Evolutionary conservation across 2,329 filamentous ascomycete species (phyloP).

Genomic region (Chaetomium sp.): DNA sequence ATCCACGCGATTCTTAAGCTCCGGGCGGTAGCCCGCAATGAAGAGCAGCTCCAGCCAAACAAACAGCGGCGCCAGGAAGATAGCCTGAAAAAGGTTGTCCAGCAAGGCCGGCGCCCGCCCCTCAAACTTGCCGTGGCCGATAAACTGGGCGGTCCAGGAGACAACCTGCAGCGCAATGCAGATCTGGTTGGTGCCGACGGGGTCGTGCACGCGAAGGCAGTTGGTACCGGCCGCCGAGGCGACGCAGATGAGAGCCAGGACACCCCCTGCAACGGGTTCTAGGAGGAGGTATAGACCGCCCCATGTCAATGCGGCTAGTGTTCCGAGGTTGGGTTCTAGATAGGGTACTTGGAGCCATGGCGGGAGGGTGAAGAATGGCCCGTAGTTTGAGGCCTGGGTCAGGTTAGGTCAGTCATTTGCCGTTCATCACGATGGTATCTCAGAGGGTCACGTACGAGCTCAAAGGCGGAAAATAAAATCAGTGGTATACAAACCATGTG

Average conservation of each 20-base stretch:
- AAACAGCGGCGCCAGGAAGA: slow-evolving; percentile 91
- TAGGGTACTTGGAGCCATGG: slow-evolving; percentile 62
- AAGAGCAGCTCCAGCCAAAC: slow-evolving; percentile 96
- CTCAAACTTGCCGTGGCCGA: slow-evolving; percentile 87
- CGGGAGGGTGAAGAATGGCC: slow-evolving; percentile 57
- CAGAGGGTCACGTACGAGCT: slow-evolving; percentile 51
- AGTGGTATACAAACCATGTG: slow-evolving; percentile 75
- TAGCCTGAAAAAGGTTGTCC: slow-evolving; percentile 84
- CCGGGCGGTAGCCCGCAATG: slow-evolving; percentile 79
- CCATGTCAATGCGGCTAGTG: slow-evolving; percentile 42
- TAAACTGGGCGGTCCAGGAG: slow-evolving; percentile 82
- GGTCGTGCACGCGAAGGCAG: slow-evolving; percentile 57
- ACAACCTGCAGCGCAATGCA: slow-evolving; percentile 64
- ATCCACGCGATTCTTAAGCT: slow-evolving; percentile 75
- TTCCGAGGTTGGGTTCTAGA: slow-evolving; percentile 40
- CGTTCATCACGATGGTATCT: not conserved
- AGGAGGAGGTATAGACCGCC: slow-evolving; percentile 79
- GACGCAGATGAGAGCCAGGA: slow-evolving; percentile 70
- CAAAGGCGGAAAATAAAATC: slow-evolving; percentile 64
- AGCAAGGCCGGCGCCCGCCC: slow-evolving; percentile 80
- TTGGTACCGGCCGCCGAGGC: slow-evolving; percentile 69
- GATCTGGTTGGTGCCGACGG: slow-evolving; percentile 43
- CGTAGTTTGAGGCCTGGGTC: slow-evolving; percentile 53
- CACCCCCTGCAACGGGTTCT: slow-evolving; percentile 82
- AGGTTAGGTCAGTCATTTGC: slow-evolving; percentile 3